Percentiles rank a stretch among this genome's conserved stretches.
Conservation (phyloP, 495 filamentous ascomycete species). For the Cenococcum geophilum region DNA sequence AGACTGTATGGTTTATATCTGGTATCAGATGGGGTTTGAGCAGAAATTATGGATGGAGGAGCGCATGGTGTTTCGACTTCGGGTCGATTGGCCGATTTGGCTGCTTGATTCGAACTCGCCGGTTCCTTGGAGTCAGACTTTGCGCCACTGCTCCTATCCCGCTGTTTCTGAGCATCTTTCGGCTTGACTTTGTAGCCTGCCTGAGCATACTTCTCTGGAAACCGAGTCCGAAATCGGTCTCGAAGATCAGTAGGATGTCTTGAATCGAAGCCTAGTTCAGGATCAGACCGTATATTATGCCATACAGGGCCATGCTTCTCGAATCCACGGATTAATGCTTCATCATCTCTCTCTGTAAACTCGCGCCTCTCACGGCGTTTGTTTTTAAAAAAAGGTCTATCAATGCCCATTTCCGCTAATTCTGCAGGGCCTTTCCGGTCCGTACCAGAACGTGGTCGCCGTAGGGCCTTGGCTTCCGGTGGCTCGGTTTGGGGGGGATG, state of each 20-base stretch:
- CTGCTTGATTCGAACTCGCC: not conserved
- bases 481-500: not conserved
- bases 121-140: not conserved
- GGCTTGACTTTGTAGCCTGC: constrained; percentile 33
- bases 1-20: constrained; percentile 7
- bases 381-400: constrained; percentile 49
- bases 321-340: constrained; percentile 68
- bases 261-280: constrained; percentile 55
- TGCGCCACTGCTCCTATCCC: constrained; percentile 3
- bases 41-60: too few relatives aligned
- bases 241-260: constrained; percentile 73
- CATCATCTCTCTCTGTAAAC: constrained; percentile 72
- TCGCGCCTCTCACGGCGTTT: constrained; percentile 48
- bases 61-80: not conserved
- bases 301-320: constrained; percentile 69
- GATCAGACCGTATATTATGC: constrained; percentile 72
- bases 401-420: constrained; percentile 52
- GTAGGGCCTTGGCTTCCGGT: not conserved
- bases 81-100: not conserved
- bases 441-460: constrained; percentile 26
- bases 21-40: not conserved
- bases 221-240: constrained; percentile 76
- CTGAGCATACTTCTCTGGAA: constrained; percentile 64
- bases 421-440: constrained; percentile 43
- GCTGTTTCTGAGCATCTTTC: constrained; percentile 11